Evolutionary conservation across 2,329 filamentous ascomycete species (phyloP).

Genomic region (Pseudogymnoascus sp.): DNA sequence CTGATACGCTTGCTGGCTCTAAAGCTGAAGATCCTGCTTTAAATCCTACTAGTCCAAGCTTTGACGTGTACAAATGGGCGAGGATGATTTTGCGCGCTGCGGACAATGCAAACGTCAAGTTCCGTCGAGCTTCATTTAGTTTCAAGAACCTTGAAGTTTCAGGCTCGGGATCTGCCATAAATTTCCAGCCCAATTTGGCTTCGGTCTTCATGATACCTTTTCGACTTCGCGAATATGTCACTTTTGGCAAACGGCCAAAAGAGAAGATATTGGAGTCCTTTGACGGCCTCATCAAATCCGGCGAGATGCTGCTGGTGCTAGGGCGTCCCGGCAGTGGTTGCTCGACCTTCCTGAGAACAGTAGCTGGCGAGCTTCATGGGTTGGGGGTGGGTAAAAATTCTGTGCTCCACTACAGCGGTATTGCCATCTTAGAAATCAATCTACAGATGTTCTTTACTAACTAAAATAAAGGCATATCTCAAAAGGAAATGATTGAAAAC

Average conservation of each 20-base stretch:
- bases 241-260: neutral
- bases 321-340: conserved; percentile 64
- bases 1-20: too few relatives aligned
- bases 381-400: conserved; percentile 17
- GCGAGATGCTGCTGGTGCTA: conserved; percentile 64
- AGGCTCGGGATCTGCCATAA: neutral
- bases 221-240: neutral
- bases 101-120: neutral
- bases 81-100: too few relatives aligned
- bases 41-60: too few relatives aligned
- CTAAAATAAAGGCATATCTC: conserved; percentile 5
- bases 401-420: conserved; percentile 16
- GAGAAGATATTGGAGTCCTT: conserved; percentile 3
- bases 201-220: neutral
- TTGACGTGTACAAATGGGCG: too few relatives aligned
- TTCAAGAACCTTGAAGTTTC: conserved; percentile 8
- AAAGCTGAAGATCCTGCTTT: too few relatives aligned
- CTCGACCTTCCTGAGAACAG: conserved; percentile 62
- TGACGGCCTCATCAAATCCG: conserved; percentile 54
- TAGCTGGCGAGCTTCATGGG: conserved; percentile 34
- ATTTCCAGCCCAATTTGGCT: neutral
- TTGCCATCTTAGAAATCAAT: too few relatives aligned
- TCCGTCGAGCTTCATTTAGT: neutral
- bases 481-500: conserved; percentile 13
- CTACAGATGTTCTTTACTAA: too few relatives aligned